phyloP scores from a whole-genome alignment of 2,329 filamentous ascomycete genomes.

The Venturia asperata region DNA sequence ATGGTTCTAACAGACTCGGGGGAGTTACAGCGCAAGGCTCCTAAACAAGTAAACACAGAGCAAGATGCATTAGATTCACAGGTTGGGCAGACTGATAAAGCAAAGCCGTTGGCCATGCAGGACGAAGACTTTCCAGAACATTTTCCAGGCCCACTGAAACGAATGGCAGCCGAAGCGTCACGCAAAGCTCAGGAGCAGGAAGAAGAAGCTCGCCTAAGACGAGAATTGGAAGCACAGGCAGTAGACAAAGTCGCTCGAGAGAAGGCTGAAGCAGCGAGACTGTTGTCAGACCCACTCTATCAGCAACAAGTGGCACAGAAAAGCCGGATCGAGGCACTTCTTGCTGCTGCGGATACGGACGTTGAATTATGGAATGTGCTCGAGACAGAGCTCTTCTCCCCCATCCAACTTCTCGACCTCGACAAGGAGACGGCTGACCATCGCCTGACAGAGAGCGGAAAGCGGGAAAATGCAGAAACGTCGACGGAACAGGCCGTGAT shows the following conservation, averaged over 20 bases:
- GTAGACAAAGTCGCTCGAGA: not conserved
- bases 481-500: not conserved
- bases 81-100: conserved; percentile 10
- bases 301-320: conserved; percentile 20
- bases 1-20: conserved; percentile 1
- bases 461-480: not conserved
- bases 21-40: not conserved
- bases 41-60: not conserved
- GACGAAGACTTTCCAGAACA: conserved; percentile 10
- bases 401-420: conserved; percentile 4
- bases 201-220: conserved; percentile 32
- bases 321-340: conserved; percentile 41
- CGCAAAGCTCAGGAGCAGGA: conserved; percentile 7
- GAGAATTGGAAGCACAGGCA: conserved; percentile 34
- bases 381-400: conserved; percentile 58
- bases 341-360: conserved; percentile 54
- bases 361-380: conserved; percentile 60
- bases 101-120: conserved; percentile 13
- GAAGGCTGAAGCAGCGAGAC: conserved; percentile 9
- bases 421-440: not conserved
- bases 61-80: not conserved
- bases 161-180: conserved; percentile 11
- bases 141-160: conserved; percentile 9
- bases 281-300: conserved; percentile 2
- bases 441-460: not conserved